phyloP scores from a whole-genome alignment of 768 basidiomycete species.

The Rhizopogon rudus region DNA sequence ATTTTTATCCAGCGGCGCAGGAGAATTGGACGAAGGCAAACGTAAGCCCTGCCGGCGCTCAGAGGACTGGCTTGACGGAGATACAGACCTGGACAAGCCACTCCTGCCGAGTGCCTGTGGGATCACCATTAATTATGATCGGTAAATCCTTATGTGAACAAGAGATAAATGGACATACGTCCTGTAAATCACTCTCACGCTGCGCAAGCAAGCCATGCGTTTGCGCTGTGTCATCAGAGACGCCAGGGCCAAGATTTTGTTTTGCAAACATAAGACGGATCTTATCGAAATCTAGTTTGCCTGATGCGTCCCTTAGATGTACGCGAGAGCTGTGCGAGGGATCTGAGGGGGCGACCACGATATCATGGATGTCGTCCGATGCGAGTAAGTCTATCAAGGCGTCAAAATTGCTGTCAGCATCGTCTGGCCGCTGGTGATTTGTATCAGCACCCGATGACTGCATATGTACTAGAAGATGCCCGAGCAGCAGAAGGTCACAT shows the following conservation, averaged over 20 bases:
- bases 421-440: not conserved
- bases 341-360: not conserved
- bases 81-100: not conserved
- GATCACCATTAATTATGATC: not conserved
- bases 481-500: too few species aligned
- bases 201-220: not conserved
- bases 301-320: constrained; percentile 21
- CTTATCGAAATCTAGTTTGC: constrained; percentile 27
- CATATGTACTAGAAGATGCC: too few species aligned
- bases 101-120: not conserved
- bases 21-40: not conserved
- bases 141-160: not conserved
- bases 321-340: not conserved
- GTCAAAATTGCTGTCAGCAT: constrained; percentile 20
- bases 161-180: not conserved
- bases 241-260: constrained; percentile 6
- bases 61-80: not conserved
- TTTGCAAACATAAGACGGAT: constrained; percentile 22
- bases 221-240: too few species aligned
- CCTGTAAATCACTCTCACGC: not conserved
- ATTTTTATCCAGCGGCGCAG: not conserved
- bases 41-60: not conserved
- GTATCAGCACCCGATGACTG: not conserved
- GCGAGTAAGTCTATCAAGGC: constrained; percentile 25
- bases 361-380: constrained; percentile 19